Evolutionary conservation across 2,329 filamentous ascomycete species (phyloP), one percentile per base, ranked within the genome.

Genomic region (Paecilomyces dactylethromorphus): DNA sequence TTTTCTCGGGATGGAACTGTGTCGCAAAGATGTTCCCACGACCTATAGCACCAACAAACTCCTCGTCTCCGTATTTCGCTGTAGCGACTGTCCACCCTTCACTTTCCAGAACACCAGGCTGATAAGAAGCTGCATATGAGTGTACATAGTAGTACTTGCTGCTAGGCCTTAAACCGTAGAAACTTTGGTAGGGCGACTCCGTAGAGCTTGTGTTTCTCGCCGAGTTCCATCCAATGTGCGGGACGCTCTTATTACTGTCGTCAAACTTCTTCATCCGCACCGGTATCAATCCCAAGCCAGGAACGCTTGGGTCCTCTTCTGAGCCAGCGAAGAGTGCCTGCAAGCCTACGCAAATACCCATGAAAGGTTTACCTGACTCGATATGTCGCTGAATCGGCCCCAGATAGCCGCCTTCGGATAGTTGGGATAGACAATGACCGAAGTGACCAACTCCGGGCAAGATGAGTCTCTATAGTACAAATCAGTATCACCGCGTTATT

Each of bases 91-190:
- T 85, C 93, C 94, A 99, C 26, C 93, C 94, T 33, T 89, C 83
- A 58, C 81, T 80, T 75, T 97, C 92, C 12, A 97, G 81, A 64
- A 88, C 82, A 35, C 89, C 90, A 53, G 83, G 76, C 56, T 78
- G 77, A 73, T 97, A 96, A 2, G 88, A 88, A 26, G 86, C 87
- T 59, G 92, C 92, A 77, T 94, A 99, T 1, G 91, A 92, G 81
- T 99, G 94, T 58, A 99, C 93, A 71, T 99, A 99, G 79, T 99
- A 99, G 81, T 99, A 99, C 76, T 97, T 99, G 71, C 90, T 96
- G 56, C 83, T 82, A 0, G 90, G 87, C 29, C 84, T 81, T 57
- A 99, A 78, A 59, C 89, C 92, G 74, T 93, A 97, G 59, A 97
- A 83, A 65, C 81, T 84, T 62, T 84, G 76, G 18, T 76, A 70